Conservation (phyloP, 345 rosid species). For the Anastatica hierochuntica region DNA sequence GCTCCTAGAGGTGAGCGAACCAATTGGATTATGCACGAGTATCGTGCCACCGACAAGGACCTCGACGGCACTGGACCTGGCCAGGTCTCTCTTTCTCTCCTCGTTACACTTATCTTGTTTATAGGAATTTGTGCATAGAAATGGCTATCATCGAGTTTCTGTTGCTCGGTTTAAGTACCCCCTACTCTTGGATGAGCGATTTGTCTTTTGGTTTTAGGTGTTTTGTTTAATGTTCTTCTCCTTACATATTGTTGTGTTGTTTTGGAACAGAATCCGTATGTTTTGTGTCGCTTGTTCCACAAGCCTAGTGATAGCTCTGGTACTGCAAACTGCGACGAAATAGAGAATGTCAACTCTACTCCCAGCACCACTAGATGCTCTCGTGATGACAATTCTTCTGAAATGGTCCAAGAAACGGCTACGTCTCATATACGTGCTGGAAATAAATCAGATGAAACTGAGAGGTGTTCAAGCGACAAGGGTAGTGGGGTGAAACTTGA, state of each 20-base stretch:
- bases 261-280: slow-evolving; percentile 49
- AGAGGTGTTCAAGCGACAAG: slow-evolving; percentile 28
- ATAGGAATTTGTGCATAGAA: no score
- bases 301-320: slow-evolving; percentile 50
- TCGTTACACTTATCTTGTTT: no score
- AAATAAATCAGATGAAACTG: slow-evolving; percentile 23
- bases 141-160: background rate
- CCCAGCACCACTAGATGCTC: slow-evolving; percentile 47
- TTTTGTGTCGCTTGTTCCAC: slow-evolving; percentile 75
- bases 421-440: slow-evolving; percentile 17
- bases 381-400: slow-evolving; percentile 55
- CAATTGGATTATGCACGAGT: no score
- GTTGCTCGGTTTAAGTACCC: no score
- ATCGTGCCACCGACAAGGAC: background rate
- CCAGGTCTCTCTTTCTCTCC: no score
- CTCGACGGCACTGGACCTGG: background rate
- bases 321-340: slow-evolving; percentile 37
- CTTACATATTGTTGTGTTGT: background rate
- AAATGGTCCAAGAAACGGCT: slow-evolving; percentile 47
- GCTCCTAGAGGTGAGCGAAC: background rate
- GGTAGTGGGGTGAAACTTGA: slow-evolving; percentile 23
- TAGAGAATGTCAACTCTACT: slow-evolving; percentile 41
- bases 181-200: background rate
- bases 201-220: background rate
- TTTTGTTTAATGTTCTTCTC: background rate